Evolutionary conservation across 83 land plant species (phyloP), one percentile per base, ranked within the genome.

Genomic region (Diphasiastrum complanatum): DNA sequence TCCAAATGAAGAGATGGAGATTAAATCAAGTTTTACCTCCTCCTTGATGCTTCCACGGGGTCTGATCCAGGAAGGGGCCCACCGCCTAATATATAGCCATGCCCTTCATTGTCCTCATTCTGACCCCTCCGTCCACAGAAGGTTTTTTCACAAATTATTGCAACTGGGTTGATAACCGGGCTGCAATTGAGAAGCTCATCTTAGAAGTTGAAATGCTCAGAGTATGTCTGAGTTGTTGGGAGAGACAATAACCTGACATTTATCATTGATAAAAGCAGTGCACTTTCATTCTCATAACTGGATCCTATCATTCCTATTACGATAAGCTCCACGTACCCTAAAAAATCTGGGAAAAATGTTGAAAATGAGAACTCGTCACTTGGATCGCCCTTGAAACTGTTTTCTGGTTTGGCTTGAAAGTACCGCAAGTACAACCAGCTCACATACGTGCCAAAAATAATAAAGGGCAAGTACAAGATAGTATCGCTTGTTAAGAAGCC

Each of bases 401-500:
- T 67, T 57, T 87, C 95, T 25, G 84, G 77, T 47, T 71, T 75
- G 45, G 55, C 68, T 76, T 87, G 89, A 51, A 71, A 62, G 67
- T 77, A 87, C 52, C 95, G 75, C 41, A 87, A 67, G 75, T 84
- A 87, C 26, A 87, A 58, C 98, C 98, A 92, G 73, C 91, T 68
- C 23, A 73, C 62, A 43, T 92, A 92, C 2, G 88, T 92, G 2
- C 97, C 97, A 78, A 82, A 81, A 36, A 87, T 65, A 34, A 92
- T 28, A 45, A 80, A 78, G 53, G 97, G 95, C 37, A 85, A 81
- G 52, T 60, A 77, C 16, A 70, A 28, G 46, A 76, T 66, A 31
- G 95, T 68, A 41, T 78, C 87, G 10, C 45, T 10, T 2, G 69
- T 60, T 37, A 85, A 67, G 52, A 87, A 66, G 71, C 89, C 69